These are phyloP conservation scores for Pythium apleroticum DNA, from an alignment of 352 stramenopile species.

Conservation along the genomic window DNA sequence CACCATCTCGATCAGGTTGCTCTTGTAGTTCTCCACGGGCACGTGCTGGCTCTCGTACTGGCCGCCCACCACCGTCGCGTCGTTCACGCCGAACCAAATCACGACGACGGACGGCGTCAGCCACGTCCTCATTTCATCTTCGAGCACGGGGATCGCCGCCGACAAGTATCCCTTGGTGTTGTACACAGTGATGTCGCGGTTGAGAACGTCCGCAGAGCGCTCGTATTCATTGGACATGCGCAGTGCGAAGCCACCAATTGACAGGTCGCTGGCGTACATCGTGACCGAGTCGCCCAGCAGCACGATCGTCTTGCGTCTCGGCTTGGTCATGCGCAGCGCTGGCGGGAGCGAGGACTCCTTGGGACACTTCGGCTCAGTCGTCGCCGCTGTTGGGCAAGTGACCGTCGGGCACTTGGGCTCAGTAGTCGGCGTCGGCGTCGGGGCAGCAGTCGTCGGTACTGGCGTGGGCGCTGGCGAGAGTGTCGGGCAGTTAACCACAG, in stretches of 20 bases:
- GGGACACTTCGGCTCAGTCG: too few relatives aligned
- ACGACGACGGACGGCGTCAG: constrained; percentile 38
- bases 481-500: too few relatives aligned
- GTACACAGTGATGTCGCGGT: constrained; percentile 5
- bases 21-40: constrained; percentile 40
- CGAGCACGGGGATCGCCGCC: constrained; percentile 41
- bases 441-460: too few relatives aligned
- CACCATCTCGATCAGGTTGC: constrained; percentile 33
- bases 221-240: constrained; percentile 48
- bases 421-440: too few relatives aligned
- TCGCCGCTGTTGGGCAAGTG: too few relatives aligned
- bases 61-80: constrained; percentile 43
- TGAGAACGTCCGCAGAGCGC: constrained; percentile 31
- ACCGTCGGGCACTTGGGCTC: too few relatives aligned
- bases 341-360: too few relatives aligned
- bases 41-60: constrained; percentile 40
- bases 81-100: constrained; percentile 63
- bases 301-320: constrained; percentile 21
- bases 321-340: neutral
- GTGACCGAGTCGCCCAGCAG: constrained; percentile 59
- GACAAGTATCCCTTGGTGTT: constrained; percentile 31
- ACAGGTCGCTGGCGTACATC: constrained; percentile 35
- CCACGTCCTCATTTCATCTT: constrained; percentile 34
- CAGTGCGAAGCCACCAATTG: constrained; percentile 31
- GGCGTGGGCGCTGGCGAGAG: too few relatives aligned